Base-by-base conservation (phyloP, 805 yeast species). In the Ogataea trehaloabstinens region DNA sequence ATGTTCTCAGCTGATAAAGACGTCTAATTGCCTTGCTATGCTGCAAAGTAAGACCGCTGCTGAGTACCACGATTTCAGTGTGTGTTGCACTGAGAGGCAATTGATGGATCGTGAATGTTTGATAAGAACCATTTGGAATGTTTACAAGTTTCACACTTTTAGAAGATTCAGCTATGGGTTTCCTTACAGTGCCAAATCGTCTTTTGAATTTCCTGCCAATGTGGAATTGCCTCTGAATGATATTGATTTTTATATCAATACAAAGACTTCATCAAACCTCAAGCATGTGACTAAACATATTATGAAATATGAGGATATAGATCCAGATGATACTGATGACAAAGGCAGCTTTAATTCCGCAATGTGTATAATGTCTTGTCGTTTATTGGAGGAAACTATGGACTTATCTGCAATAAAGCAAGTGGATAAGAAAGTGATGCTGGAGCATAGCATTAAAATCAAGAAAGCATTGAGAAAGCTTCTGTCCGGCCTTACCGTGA, bases 91-190 rank as follows among this genome's bases (percentile, higher is more conserved):
- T 1, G 58, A 56, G 40, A 53, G 56, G 29, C 71, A 66, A 40
- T 44, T 63, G 2, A 35, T 59, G 6, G 60, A 58, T 24, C 55
- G 68, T 31, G 70, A 67, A 38, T 51, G 56, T 33, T 38, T 56
- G 27, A 37, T 63, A 6, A 49, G 72, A 41, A 45, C 61, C 3
- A 42, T 68, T 10, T 70, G 74, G 74, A 58, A 60, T 4, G 55
- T 61, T 5, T 70, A 66, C 66, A 63, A 60, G 40, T 46, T 61
- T 34, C 59, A 61, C 37, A 59, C 57, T 10, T 63, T 55, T 38
- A 40, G 63, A 19, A 53, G 71, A 42, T 39, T 63, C 19, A 56
- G 59, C 45, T 49, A 58, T 44, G 71, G 70, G 1, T 53, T 51
- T 34, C 71, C 72, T n/a, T 67, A 58, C 41, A 40, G 44, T n/a